Percentiles rank a stretch among this genome's conserved stretches.
These are phyloP conservation scores for Monosporascus sp. DNA, from an alignment of 2,329 filamentous ascomycete genomes.

Conservation along the genomic window DNA sequence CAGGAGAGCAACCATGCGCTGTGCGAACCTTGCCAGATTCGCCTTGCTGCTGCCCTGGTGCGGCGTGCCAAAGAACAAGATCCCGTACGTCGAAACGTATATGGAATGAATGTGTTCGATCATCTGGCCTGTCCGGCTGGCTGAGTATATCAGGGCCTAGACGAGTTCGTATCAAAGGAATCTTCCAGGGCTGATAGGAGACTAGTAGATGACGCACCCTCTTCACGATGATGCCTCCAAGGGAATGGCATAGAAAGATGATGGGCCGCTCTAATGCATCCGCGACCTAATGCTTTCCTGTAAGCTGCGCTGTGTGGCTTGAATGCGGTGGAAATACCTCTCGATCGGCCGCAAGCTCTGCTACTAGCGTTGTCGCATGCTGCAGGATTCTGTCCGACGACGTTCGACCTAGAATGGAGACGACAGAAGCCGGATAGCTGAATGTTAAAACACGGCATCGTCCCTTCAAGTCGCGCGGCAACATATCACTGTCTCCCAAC, in stretches of 20 bases:
- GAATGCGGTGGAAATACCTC: conserved; percentile 1
- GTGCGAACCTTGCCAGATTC: conserved; percentile 3
- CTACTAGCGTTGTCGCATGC: conserved; percentile 5
- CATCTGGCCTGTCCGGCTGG: conserved; percentile 2
- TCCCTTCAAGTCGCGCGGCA: conserved; percentile 5
- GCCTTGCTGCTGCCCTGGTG: conserved; percentile 5
- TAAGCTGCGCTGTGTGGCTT: not conserved
- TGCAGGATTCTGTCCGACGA: conserved; percentile 4
- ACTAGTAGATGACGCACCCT: not conserved
- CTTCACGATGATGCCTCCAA: conserved; percentile 8
- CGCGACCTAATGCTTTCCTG: conserved; percentile 1
- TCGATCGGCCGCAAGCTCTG: conserved; percentile 7
- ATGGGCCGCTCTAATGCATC: conserved; percentile 4
- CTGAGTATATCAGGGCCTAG: conserved; percentile 5
- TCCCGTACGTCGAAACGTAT: conserved; percentile 6
- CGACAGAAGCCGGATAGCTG: conserved; percentile 5
- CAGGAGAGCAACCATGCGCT: conserved; percentile 4
- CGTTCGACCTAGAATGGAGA: conserved; percentile 1
- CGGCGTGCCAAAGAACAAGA: conserved; percentile 8
- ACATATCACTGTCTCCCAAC: conserved; percentile 6
- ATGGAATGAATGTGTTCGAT: conserved; percentile 7
- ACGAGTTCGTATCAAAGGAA: not conserved
- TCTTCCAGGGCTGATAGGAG: not conserved
- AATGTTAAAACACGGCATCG: conserved; percentile 6
- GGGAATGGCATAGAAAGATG: conserved; percentile 4